Base-by-base conservation (phyloP, 2,329 filamentous ascomycete genomes). In the Cadophora luteo-olivacea region DNA sequence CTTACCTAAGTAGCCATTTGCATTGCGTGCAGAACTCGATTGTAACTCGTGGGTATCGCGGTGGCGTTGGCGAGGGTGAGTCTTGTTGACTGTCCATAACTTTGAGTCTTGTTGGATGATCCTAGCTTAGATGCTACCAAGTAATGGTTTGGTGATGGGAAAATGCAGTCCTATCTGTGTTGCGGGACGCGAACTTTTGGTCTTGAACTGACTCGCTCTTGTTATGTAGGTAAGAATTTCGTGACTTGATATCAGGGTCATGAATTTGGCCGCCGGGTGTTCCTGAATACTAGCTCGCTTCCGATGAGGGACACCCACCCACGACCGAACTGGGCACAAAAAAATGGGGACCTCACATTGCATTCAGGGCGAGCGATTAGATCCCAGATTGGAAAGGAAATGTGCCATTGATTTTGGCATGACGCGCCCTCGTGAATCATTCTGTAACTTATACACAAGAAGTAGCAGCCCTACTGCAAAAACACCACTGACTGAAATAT, bases 11-110 rank as follows among this genome's bases (percentile, higher is more conserved):
- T 87, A 96, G 92, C 73, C 94, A 97, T 82, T 92, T 92, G 81
- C 94, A 97, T 81, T 97, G 93, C 0, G 93, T 97, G 82, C 94
- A 97, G 82, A 92, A 97, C 73, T 91, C 88, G 76, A 97, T 97
- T n/a, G 90, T 90, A 64, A 97, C 85, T 57, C 93, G 88, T 3
- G 94, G 94, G 12, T 92, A 82, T 32, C 80, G 79, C 64, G 80
- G 74, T 51, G 78, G 69, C 65, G 63, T 49, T 49, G 45, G n/a
- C 16, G 41, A 54, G 41, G 48, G 25, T 61, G 48, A 66, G 62
- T 71, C 33, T 61, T 54, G 45, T 64, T 54, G 45, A 41, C 45
- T 58, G 36, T 69, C 61, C 48, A 55, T 65, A 14, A 16, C 51
- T 52, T 25, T n/a, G 9, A 29, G 22, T 52, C 16, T 1, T 60